These are phyloP conservation scores for Paramecium pentaurelia DNA, from an alignment of 73 alveolate genomes.

Conservation along the genomic window DNA sequence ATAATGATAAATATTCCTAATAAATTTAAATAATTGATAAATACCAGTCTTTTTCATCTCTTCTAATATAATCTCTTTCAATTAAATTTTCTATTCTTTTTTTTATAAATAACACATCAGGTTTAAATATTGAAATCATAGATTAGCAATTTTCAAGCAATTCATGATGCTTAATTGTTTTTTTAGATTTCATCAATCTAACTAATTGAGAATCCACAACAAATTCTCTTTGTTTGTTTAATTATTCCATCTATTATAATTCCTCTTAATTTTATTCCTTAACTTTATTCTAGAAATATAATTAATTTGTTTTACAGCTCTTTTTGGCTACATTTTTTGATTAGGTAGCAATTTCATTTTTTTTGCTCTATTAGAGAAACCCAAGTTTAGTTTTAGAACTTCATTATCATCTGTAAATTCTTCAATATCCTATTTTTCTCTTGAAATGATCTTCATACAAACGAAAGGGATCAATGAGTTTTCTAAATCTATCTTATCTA, in stretches of 20 bases:
- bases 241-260: not conserved
- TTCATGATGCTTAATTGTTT: constrained; percentile 44
- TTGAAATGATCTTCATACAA: not conserved
- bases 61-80: constrained; percentile 46
- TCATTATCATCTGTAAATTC: constrained; percentile 20
- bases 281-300: not conserved
- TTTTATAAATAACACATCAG: constrained; percentile 44
- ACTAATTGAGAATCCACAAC: constrained; percentile 55
- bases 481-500: not conserved
- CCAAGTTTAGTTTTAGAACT: not conserved
- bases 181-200: constrained; percentile 44
- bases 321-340: constrained; percentile 12
- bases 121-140: constrained; percentile 31
- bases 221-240: constrained; percentile 44
- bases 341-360: constrained; percentile 42
- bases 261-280: constrained; percentile 41
- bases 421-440: constrained; percentile 32
- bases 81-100: constrained; percentile 50
- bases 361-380: not conserved
- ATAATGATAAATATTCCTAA: constrained; percentile 34
- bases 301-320: not conserved
- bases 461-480: constrained; percentile 38
- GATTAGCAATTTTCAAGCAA: constrained; percentile 13
- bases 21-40: not conserved
- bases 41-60: constrained; percentile 63